A percentile compares a stretch with the other conserved stretches of the same genome.
Conservation (phyloP, 768 basidiomycete genomes). For the Boletus rubroflammeus region DNA sequence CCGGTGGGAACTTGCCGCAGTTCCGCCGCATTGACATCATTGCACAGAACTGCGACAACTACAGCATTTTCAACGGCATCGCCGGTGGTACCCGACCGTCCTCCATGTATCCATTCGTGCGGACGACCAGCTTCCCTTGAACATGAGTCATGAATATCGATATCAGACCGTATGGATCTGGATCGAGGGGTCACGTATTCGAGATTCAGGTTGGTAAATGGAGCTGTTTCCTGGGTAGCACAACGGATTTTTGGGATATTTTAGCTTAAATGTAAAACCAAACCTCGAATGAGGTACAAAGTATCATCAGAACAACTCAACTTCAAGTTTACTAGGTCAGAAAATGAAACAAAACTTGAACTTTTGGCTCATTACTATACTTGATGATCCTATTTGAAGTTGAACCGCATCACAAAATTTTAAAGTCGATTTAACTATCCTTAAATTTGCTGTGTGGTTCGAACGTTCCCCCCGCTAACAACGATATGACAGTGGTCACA, state of each 20-base stretch:
- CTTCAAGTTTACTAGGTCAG: too few relatives aligned
- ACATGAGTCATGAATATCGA: conserved; percentile 48
- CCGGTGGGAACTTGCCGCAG: conserved; percentile 23
- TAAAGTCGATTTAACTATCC: too few relatives aligned
- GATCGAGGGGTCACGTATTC: conserved; percentile 42
- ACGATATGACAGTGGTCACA: neutral
- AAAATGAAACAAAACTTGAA: too few relatives aligned
- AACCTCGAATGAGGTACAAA: too few relatives aligned
- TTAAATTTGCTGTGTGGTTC: too few relatives aligned
- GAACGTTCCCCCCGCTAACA: neutral
- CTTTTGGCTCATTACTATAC: too few relatives aligned
- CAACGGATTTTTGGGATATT: too few relatives aligned
- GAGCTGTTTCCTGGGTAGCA: neutral
- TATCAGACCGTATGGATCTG: conserved; percentile 63
- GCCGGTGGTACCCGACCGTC: conserved; percentile 43
- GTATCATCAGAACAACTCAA: too few relatives aligned
- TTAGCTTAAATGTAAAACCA: too few relatives aligned
- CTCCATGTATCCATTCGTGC: conserved; percentile 50
- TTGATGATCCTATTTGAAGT: too few relatives aligned
- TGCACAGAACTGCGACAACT: conserved; percentile 41
- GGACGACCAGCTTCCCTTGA: conserved; percentile 42
- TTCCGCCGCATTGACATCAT: conserved; percentile 61
- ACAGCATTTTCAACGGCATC: conserved; percentile 32
- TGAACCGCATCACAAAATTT: too few relatives aligned
- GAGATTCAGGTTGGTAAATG: conserved; percentile 52